phyloP scores from a whole-genome alignment of 805 yeast species.

The Starmerella stigmatis region DNA sequence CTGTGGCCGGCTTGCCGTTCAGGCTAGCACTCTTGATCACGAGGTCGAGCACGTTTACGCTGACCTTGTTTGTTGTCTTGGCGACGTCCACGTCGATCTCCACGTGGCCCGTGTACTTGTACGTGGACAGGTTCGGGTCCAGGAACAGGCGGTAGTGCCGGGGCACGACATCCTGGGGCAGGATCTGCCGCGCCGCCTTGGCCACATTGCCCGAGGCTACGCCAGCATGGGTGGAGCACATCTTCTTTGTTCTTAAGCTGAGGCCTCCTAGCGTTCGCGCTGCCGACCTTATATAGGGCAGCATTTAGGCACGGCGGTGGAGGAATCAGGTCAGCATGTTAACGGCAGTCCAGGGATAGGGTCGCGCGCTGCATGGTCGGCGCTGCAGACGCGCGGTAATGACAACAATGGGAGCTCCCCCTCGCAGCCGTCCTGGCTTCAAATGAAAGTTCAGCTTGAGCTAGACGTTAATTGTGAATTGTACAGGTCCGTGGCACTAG shows the following conservation, averaged over 20 bases:
- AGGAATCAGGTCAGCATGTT: conserved; percentile 1
- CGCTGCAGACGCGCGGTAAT: too few relatives aligned
- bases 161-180: conserved; percentile 62
- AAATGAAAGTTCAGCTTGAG: too few relatives aligned
- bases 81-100: conserved; percentile 39
- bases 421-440: too few relatives aligned
- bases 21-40: conserved; percentile 37
- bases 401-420: too few relatives aligned
- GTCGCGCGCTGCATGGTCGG: too few relatives aligned
- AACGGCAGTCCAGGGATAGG: too few relatives aligned
- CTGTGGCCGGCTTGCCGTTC: conserved; percentile 28
- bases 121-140: conserved; percentile 46
- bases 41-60: conserved; percentile 55
- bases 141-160: conserved; percentile 57
- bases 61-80: conserved; percentile 37
- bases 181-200: conserved; percentile 33
- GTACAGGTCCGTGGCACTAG: too few relatives aligned
- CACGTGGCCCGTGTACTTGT: conserved; percentile 31
- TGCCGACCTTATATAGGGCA: conserved; percentile 5
- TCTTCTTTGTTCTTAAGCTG: conserved; percentile 3
- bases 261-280: background rate
- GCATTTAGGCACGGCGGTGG: background rate
- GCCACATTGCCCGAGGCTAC: conserved; percentile 8
- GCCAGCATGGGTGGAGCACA: conserved; percentile 23
- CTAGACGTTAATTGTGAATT: too few relatives aligned